phyloP scores from a whole-genome alignment of 257 asterid genomes.

The Handroanthus guayacan region DNA sequence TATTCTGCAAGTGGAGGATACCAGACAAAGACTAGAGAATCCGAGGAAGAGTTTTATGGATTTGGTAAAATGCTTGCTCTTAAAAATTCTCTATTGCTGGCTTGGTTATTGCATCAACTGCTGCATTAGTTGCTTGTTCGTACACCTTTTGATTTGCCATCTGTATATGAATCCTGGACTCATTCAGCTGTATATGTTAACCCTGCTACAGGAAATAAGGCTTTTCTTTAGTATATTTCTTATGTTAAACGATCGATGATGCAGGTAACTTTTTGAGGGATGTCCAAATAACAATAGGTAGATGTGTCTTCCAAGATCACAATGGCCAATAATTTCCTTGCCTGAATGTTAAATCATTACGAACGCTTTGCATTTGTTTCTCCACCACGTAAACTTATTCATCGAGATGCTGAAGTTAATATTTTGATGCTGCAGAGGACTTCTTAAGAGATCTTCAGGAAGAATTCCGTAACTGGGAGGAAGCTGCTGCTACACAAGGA shows the following conservation, averaged over 20 bases:
- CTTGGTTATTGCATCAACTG: not conserved
- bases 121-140: conserved; percentile 17
- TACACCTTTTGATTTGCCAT: conserved; percentile 4
- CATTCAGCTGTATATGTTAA: conserved; percentile 13
- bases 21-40: conserved; percentile 49
- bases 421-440: conserved; percentile 64
- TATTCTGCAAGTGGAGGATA: conserved; percentile 56
- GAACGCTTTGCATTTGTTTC: conserved; percentile 18
- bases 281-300: conserved; percentile 92
- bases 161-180: conserved; percentile 24
- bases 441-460: conserved; percentile 92
- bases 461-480: conserved; percentile 93
- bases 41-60: conserved; percentile 89
- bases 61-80: conserved; percentile 62
- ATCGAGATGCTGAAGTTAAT: conserved; percentile 39
- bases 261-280: conserved; percentile 93
- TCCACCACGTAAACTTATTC: conserved; percentile 19
- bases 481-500: conserved; percentile 65
- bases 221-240: conserved; percentile 43
- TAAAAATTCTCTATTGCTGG: conserved; percentile 5
- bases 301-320: conserved; percentile 52
- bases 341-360: conserved; percentile 38
- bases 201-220: conserved; percentile 27
- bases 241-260: conserved; percentile 69
- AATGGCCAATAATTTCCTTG: conserved; percentile 38